Evolutionary conservation across 1,284 basidiomycete species (phyloP).

Genomic region (Lentinula novae-zelandiae): DNA sequence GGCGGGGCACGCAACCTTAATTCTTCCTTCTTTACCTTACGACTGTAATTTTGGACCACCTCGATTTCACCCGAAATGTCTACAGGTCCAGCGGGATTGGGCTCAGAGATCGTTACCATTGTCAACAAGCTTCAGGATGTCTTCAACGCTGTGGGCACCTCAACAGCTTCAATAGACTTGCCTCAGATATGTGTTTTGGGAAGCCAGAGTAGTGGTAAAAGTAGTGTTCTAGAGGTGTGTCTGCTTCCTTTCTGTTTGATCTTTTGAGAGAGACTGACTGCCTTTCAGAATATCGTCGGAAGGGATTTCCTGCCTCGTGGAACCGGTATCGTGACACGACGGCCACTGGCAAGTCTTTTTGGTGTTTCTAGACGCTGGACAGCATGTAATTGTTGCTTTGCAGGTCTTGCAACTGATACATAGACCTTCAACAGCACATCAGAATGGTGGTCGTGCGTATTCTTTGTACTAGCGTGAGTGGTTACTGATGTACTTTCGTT

Average conservation of each 20-base stretch:
- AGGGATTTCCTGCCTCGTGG: conserved; percentile 97
- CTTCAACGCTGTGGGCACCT: conserved; percentile 77
- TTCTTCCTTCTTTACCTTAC: neutral
- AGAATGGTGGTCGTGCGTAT: conserved; percentile 11
- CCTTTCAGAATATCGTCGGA: conserved; percentile 87
- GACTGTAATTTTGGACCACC: conserved; percentile 17
- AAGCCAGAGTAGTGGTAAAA: conserved; percentile 85
- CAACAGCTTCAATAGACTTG: conserved; percentile 73
- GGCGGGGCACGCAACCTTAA: neutral
- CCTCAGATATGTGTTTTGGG: conserved; percentile 86
- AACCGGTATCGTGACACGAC: conserved; percentile 95
- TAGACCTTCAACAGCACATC: conserved; percentile 44
- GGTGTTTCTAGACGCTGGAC: conserved; percentile 1
- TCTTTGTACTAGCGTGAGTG: conserved; percentile 14
- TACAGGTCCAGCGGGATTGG: conserved; percentile 56
- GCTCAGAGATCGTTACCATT: conserved; percentile 71
- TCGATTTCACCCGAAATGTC: conserved; percentile 40
- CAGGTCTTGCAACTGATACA: conserved; percentile 95
- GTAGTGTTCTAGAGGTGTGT: conserved; percentile 79
- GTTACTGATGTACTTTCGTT: conserved; percentile 11
- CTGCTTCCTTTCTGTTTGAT: neutral
- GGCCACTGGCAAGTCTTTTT: conserved; percentile 66
- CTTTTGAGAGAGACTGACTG: conserved; percentile 3
- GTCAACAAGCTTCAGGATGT: conserved; percentile 87
- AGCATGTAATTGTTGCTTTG: conserved; percentile 13